Conservation (phyloP, 2,329 filamentous ascomycete species). For the Coniella lustricola region DNA sequence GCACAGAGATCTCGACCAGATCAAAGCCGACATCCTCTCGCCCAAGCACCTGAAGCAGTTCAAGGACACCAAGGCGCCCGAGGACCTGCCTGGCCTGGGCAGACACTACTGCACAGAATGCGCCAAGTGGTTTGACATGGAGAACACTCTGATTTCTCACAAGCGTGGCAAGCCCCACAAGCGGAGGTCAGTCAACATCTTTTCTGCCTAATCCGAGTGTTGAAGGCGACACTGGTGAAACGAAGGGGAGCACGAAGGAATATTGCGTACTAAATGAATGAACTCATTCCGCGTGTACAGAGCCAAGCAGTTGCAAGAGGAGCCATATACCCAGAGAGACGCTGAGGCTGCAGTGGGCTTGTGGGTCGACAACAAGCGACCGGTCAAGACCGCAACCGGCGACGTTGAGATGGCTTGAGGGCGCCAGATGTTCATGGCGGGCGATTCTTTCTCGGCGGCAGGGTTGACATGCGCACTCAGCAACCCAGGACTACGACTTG, state of each 20-base stretch:
- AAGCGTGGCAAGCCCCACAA: constrained; percentile 87
- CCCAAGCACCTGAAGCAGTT: constrained; percentile 74
- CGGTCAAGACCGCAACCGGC: constrained; percentile 35
- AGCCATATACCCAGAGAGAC: constrained; percentile 78
- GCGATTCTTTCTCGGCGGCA: background rate
- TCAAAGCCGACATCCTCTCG: constrained; percentile 73
- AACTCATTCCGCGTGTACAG: constrained; percentile 37
- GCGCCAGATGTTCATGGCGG: background rate
- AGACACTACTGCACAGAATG: constrained; percentile 86
- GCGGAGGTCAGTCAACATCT: constrained; percentile 54
- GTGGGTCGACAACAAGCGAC: constrained; percentile 56
- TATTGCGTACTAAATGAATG: background rate
- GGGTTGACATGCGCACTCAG: too few species aligned
- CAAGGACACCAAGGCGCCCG: constrained; percentile 69
- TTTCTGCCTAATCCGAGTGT: too few species aligned
- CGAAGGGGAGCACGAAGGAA: background rate
- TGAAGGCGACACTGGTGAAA: too few species aligned
- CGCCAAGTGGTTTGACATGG: constrained; percentile 91
- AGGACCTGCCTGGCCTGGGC: constrained; percentile 84
- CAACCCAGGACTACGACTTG: too few species aligned
- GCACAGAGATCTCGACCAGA: constrained; percentile 80
- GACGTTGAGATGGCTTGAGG: constrained; percentile 32
- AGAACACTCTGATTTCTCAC: constrained; percentile 68
- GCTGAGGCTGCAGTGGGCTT: constrained; percentile 75
- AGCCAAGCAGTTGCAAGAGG: constrained; percentile 73